Base-by-base conservation (phyloP, 257 asterid genomes). In the Avicennia marina region DNA sequence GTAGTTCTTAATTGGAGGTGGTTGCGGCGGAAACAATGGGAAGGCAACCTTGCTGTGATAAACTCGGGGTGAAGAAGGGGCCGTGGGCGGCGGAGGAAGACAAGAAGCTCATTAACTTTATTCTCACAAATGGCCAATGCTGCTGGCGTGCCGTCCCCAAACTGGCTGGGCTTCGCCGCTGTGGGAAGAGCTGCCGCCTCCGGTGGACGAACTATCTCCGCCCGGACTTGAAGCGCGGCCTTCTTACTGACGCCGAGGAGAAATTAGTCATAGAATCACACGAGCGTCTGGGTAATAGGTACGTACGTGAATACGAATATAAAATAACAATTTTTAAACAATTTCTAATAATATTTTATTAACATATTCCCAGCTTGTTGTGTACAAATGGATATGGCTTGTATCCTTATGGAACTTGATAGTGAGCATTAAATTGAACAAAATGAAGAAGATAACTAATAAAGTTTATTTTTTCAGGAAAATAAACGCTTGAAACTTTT, bases 81-180 rank as follows among this genome's bases (percentile, higher is more conserved):
- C 98, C 98, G 31, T 90, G 98, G 98, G 87, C 94, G 39, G 89
- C 91, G 15, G 98, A 90, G 67, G 98, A 90, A 72, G 98, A 90
- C 71, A 87, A 77, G 79, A 90, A 90, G 21, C 87, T 90, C 41
- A 85, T 90, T n/a, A 83, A 70, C 38, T 90, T 90, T 31, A 87
- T 90, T 17, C 81, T 90, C 36, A 79, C 89, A 1, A 87, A 90
- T 36, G 98, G 96, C 70, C 96, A 85, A 83, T 85, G 98, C 69
- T 90, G 98, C 59, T 90, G 98, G 98, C 75, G 98, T 42, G 96
- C 96, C 15, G 95, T 90, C 32, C 98, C 98, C 0, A 90, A 90
- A 74, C 83, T 90, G 22, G 98, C 98, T 12, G 98, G 98, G 1
- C 95, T 90, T n/a, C 76, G 94, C 61, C 98, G 98, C 21, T 90